A percentile compares a stretch with the other conserved stretches of the same genome.
These are phyloP conservation scores for Fusarium sp. DNA, from an alignment of 2,329 filamentous ascomycete genomes.

Conservation along the genomic window DNA sequence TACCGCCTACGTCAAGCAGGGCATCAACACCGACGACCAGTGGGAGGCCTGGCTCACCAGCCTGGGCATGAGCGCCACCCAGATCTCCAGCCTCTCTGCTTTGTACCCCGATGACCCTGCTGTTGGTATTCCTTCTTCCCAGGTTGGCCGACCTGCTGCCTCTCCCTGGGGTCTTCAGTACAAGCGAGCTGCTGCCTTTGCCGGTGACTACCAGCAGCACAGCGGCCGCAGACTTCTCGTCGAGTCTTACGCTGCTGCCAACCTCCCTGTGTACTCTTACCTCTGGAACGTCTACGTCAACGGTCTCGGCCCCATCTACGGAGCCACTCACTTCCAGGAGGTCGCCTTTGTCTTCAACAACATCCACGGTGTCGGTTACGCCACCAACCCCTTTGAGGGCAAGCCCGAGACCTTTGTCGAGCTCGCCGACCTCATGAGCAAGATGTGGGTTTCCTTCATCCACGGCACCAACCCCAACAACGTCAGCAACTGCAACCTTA, in stretches of 20 bases:
- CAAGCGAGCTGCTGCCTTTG: conserved; percentile 64
- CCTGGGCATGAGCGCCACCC: conserved; percentile 36
- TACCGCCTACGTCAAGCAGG: conserved; percentile 63
- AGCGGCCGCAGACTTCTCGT: conserved; percentile 65
- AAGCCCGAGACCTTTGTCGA: conserved; percentile 51
- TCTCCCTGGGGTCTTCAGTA: conserved; percentile 58
- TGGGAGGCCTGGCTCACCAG: conserved; percentile 51
- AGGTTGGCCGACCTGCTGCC: conserved; percentile 46
- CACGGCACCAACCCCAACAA: conserved; percentile 55
- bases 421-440: conserved; percentile 61
- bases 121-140: conserved; percentile 60
- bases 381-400: conserved; percentile 52
- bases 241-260: conserved; percentile 61
- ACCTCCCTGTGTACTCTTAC: conserved; percentile 61
- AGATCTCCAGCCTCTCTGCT: conserved; percentile 51
- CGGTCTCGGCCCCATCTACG: conserved; percentile 56
- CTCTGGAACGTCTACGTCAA: conserved; percentile 62
- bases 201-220: conserved; percentile 68
- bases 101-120: conserved; percentile 64
- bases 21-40: conserved; percentile 66
- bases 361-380: conserved; percentile 55
- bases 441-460: conserved; percentile 63
- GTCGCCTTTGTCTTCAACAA: conserved; percentile 53
- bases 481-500: background rate
- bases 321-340: conserved; percentile 43